Conservation (phyloP, 75 land plant species). For the Selaginella moellendorffii region DNA sequence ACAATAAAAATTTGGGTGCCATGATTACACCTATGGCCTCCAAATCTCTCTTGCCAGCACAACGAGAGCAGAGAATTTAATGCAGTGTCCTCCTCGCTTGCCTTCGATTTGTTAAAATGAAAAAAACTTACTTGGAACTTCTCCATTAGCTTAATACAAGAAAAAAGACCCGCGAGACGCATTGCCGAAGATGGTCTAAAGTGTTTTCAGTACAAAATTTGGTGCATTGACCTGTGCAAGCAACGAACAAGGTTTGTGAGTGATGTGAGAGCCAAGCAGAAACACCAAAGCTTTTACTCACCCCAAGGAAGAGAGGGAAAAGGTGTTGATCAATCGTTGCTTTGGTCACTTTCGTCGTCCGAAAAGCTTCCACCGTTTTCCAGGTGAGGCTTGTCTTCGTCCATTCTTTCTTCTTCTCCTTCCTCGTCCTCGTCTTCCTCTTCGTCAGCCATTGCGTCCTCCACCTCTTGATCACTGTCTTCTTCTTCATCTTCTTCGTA, state of each 20-base stretch:
- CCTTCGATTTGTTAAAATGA: too few relatives aligned
- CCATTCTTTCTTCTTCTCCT: slow-evolving; percentile 11
- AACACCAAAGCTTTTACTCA: not conserved
- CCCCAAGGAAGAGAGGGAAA: not conserved
- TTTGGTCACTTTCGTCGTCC: slow-evolving; percentile 7
- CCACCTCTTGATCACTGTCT: slow-evolving; percentile 16
- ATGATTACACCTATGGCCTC: too few relatives aligned
- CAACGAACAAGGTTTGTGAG: not conserved
- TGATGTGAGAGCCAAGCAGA: not conserved
- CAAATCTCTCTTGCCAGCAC: too few relatives aligned
- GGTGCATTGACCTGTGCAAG: not conserved
- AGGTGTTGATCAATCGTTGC: not conserved
- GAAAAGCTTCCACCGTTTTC: slow-evolving; percentile 5
- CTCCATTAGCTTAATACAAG: too few relatives aligned
- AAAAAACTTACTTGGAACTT: too few relatives aligned
- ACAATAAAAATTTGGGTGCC: too few relatives aligned
- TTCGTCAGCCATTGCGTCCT: slow-evolving; percentile 13
- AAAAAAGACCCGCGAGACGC: too few relatives aligned
- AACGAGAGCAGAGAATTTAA: too few relatives aligned
- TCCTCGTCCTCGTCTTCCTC: slow-evolving; percentile 18
- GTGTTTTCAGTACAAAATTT: too few relatives aligned
- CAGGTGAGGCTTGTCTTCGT: slow-evolving; percentile 5
- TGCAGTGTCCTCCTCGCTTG: too few relatives aligned
- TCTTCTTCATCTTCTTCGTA: slow-evolving; percentile 35
- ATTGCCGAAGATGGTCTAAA: too few relatives aligned